These are phyloP conservation scores for Flaveria trinervia DNA, from an alignment of 129 eudicot species.

Conservation along the genomic window DNA sequence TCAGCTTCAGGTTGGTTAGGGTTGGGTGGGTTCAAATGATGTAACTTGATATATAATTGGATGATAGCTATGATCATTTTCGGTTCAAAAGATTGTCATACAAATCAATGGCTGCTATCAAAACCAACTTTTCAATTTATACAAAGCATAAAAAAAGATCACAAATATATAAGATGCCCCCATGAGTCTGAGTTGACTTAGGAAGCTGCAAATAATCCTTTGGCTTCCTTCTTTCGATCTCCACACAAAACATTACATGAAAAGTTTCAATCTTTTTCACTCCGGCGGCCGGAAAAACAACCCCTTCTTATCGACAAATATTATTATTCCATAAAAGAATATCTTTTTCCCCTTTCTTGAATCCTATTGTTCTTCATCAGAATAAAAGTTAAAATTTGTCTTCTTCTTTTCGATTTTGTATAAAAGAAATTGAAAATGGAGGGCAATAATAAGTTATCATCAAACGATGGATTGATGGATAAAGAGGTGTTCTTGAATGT, in stretches of 20 bases:
- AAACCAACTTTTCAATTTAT: background rate
- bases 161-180: background rate
- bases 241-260: background rate
- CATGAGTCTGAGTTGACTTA: constrained; percentile 21
- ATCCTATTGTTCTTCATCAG: background rate
- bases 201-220: background rate
- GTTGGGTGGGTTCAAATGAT: too few species aligned
- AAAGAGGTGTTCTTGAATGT: constrained; percentile 52
- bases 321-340: constrained; percentile 2
- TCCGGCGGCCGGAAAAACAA: constrained; percentile 34
- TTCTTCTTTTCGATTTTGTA: background rate
- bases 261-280: constrained; percentile 15
- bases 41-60: too few species aligned
- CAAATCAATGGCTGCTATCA: background rate
- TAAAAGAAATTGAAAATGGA: constrained; percentile 35
- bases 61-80: too few species aligned
- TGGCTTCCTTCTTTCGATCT: constrained; percentile 12
- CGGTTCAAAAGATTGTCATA: background rate
- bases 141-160: background rate
- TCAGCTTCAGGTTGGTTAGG: too few species aligned
- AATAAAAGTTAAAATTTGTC: too few species aligned
- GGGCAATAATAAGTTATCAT: constrained; percentile 17
- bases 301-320: constrained; percentile 36
- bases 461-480: constrained; percentile 16
- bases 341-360: background rate